Percentiles rank a stretch among this genome's conserved stretches.
Conservation (phyloP, 2,329 filamentous ascomycete genomes). For the Fusarium tricinctum region DNA sequence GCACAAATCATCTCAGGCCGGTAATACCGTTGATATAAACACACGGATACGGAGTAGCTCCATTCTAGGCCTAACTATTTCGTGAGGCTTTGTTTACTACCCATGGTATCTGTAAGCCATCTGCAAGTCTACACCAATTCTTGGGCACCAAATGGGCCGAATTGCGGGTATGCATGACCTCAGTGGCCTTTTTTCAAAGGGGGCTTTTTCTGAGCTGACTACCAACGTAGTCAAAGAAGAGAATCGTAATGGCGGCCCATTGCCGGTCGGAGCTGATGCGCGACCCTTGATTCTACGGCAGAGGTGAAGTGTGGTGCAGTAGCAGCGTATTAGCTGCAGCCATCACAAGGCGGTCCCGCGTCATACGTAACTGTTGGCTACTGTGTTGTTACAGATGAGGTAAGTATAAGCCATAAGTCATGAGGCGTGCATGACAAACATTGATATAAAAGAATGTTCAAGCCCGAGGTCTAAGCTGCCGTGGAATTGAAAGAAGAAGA, state of each 20-base stretch:
- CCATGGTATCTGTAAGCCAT: conserved; percentile 24
- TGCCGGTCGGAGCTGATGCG: conserved; percentile 20
- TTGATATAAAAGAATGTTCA: conserved; percentile 35
- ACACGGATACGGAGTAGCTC: conserved; percentile 9
- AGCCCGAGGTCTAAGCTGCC: conserved; percentile 13
- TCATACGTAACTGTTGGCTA: conserved; percentile 28
- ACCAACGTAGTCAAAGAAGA: conserved; percentile 3
- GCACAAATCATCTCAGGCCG: conserved; percentile 27
- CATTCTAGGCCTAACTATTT: background rate
- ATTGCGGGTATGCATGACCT: conserved; percentile 35
- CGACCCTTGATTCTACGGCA: conserved; percentile 24
- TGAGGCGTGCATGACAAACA: conserved; percentile 3
- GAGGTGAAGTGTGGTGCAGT: conserved; percentile 16
- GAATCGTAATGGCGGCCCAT: conserved; percentile 25
- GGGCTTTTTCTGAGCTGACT: conserved; percentile 16
- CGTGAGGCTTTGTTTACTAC: conserved; percentile 22
- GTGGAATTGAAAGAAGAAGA: conserved; percentile 10
- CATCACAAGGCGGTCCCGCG: conserved; percentile 35
- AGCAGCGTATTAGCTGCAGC: conserved; percentile 28
- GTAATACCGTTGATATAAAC: conserved; percentile 31
- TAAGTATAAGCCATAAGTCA: background rate
- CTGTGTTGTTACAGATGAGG: background rate
- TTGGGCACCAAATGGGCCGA: conserved; percentile 30
- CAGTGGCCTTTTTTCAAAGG: background rate
- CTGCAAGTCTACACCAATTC: conserved; percentile 15